Percentiles rank a stretch among this genome's conserved stretches.
phyloP scores from a whole-genome alignment of 75 land plant genomes.

The Cupressus sempervirens region DNA sequence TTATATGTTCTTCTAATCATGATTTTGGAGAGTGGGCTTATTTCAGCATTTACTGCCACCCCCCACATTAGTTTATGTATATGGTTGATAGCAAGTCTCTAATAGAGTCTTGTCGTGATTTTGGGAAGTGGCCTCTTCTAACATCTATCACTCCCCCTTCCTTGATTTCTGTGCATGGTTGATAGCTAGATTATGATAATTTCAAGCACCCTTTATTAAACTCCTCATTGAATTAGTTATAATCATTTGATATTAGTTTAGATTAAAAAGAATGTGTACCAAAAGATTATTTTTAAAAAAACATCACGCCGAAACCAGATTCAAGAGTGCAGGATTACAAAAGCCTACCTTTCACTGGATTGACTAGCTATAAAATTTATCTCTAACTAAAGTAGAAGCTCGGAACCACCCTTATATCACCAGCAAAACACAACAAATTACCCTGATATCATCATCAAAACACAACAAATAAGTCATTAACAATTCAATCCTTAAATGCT shows the following conservation, averaged over 20 bases:
- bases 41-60: too few species aligned
- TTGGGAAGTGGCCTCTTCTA: too few species aligned
- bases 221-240: neutral
- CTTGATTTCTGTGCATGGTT: neutral
- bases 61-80: too few species aligned
- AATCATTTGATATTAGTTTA: neutral
- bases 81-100: too few species aligned
- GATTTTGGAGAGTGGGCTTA: too few species aligned
- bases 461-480: neutral
- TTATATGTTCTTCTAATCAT: too few species aligned
- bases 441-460: neutral
- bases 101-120: too few species aligned
- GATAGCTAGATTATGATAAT: neutral
- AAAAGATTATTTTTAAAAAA: neutral
- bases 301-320: neutral
- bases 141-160: neutral
- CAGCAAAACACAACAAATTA: neutral
- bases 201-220: neutral
- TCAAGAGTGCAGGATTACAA: neutral
- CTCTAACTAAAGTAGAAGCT: neutral
- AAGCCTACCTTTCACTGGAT: conserved; percentile 4
- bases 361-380: neutral
- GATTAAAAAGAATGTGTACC: neutral
- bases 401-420: neutral
- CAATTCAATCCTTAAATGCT: neutral